Percentiles rank a stretch among this genome's conserved stretches.
Evolutionary conservation across 306 rosid genomes (phyloP).

Genomic region (Dicorynia guianensis): DNA sequence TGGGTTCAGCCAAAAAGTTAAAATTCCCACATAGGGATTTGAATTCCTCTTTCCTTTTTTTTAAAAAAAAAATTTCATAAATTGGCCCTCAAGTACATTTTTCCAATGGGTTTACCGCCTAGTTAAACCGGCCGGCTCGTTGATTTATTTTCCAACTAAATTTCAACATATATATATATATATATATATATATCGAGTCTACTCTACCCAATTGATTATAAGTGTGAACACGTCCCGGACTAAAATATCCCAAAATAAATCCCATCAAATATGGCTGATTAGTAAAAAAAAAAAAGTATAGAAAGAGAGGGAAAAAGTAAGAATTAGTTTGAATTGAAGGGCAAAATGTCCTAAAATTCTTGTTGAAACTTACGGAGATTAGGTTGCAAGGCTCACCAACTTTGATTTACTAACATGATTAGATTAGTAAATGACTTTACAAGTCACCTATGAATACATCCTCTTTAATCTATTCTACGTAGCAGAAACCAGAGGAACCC

Average conservation of each 20-base stretch:
- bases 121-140: no score
- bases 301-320: background rate
- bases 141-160: no score
- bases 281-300: background rate
- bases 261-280: background rate
- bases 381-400: slow-evolving; percentile 46
- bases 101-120: no score
- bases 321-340: slow-evolving; percentile 7
- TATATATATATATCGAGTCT: no score
- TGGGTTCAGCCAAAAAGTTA: no score
- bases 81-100: no score
- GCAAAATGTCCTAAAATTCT: slow-evolving; percentile 23
- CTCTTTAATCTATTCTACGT: slow-evolving; percentile 36
- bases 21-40: no score
- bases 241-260: background rate
- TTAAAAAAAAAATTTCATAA: no score
- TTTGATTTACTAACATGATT: slow-evolving; percentile 8
- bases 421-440: slow-evolving; percentile 30
- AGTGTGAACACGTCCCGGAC: background rate
- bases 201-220: no score
- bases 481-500: slow-evolving; percentile 30
- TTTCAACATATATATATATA: no score
- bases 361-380: slow-evolving; percentile 8
- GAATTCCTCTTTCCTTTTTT: no score
- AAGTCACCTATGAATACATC: slow-evolving; percentile 34